These are phyloP conservation scores for Septoria linicola DNA, from an alignment of 2,329 filamentous ascomycete species.

Conservation along the genomic window DNA sequence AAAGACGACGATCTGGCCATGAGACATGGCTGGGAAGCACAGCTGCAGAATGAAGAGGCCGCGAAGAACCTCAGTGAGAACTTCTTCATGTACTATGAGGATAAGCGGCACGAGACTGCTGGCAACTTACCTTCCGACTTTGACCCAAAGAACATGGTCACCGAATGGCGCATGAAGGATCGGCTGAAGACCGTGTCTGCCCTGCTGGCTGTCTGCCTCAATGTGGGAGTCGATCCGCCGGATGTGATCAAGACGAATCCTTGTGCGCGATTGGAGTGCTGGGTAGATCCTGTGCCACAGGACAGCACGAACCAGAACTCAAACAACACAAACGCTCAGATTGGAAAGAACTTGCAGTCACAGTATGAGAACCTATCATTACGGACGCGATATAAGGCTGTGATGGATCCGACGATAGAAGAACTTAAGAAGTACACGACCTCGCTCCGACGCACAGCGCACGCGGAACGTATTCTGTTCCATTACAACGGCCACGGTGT, in stretches of 20 bases:
- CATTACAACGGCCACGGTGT: slow-evolving; percentile 99
- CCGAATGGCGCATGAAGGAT: slow-evolving; percentile 98
- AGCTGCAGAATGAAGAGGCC: slow-evolving; percentile 89
- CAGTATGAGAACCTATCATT: slow-evolving; percentile 96
- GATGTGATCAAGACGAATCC: slow-evolving; percentile 95
- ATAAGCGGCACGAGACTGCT: slow-evolving; percentile 94
- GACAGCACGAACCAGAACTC: slow-evolving; percentile 41
- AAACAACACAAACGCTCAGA: slow-evolving; percentile 65
- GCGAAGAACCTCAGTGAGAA: slow-evolving; percentile 70
- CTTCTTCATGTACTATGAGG: slow-evolving; percentile 99
- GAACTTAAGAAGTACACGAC: slow-evolving; percentile 96
- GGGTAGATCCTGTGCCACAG: slow-evolving; percentile 83
- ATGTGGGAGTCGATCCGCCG: slow-evolving; percentile 95
- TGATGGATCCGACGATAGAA: slow-evolving; percentile 92
- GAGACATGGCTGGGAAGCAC: slow-evolving; percentile 88
- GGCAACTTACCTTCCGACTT: slow-evolving; percentile 70
- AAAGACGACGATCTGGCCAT: slow-evolving; percentile 39
- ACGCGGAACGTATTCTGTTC: slow-evolving; percentile 93
- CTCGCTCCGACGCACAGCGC: slow-evolving; percentile 84
- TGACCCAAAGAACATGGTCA: slow-evolving; percentile 50
- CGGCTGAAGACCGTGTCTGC: slow-evolving; percentile 95
- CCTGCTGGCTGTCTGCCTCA: slow-evolving; percentile 88
- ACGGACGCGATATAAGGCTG: slow-evolving; percentile 95
- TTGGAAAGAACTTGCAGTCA: slow-evolving; percentile 90
- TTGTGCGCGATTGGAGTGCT: slow-evolving; percentile 90